phyloP scores from a whole-genome alignment of 208 protist species.

The Crithidia brevicula region DNA sequence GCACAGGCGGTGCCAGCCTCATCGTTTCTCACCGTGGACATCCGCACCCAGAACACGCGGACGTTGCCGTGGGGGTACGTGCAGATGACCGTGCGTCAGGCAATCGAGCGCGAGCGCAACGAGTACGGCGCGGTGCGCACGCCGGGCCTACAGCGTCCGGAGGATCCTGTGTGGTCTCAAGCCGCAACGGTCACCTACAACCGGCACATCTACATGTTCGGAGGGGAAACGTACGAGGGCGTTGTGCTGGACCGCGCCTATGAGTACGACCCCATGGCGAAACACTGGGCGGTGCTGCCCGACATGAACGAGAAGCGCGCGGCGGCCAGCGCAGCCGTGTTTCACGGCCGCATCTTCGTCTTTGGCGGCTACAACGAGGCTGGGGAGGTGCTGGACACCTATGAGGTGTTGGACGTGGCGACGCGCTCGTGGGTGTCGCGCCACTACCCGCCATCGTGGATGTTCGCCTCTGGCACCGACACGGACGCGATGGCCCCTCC shows the following conservation, averaged over 20 bases:
- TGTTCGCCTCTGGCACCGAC: too few species aligned
- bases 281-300: constrained; percentile 43
- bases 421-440: constrained; percentile 35
- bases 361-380: constrained; percentile 54
- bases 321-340: constrained; percentile 32
- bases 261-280: constrained; percentile 41
- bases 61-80: constrained; percentile 48
- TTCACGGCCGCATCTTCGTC: constrained; percentile 38
- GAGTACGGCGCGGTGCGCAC: constrained; percentile 40
- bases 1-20: constrained; percentile 26
- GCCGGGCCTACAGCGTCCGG: constrained; percentile 35
- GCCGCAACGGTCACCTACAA: constrained; percentile 41
- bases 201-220: constrained; percentile 51
- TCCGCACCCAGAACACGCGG: constrained; percentile 57
- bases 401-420: constrained; percentile 47
- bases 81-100: constrained; percentile 33
- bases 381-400: constrained; percentile 41
- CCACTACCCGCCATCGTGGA: constrained; percentile 4
- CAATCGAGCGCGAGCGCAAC: constrained; percentile 38
- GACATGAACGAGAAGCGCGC: constrained; percentile 38
- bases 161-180: constrained; percentile 43
- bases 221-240: constrained; percentile 51
- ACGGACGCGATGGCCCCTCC: too few species aligned
- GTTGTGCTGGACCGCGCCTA: constrained; percentile 46
- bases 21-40: constrained; percentile 54